phyloP scores from a whole-genome alignment of 139 green algal species.

The Zygnema cylindricum region DNA sequence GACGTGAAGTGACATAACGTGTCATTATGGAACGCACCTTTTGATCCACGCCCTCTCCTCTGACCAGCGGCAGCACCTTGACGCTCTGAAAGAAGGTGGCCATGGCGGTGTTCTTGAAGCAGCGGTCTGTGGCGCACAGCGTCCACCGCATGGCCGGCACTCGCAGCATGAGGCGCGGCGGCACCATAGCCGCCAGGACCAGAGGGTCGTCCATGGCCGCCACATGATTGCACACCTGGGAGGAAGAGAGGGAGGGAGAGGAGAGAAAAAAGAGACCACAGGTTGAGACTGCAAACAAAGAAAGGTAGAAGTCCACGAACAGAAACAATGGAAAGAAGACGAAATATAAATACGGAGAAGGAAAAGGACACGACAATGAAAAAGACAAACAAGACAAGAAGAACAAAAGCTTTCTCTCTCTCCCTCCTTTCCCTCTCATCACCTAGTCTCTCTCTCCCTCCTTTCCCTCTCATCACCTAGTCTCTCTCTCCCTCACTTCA shows the following conservation, averaged over 20 bases:
- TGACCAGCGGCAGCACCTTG: slow-evolving; percentile 83
- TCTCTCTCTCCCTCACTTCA: too few relatives aligned
- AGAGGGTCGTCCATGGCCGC: slow-evolving; percentile 87
- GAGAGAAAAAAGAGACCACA: neutral
- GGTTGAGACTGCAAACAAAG: too few relatives aligned
- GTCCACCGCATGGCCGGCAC: slow-evolving; percentile 77
- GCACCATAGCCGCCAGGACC: slow-evolving; percentile 77
- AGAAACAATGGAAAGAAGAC: too few relatives aligned
- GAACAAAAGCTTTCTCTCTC: too few relatives aligned
- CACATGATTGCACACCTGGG: slow-evolving; percentile 81
- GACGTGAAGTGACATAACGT: neutral
- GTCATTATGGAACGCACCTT: slow-evolving; percentile 51
- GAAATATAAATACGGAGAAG: too few relatives aligned
- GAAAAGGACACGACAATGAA: too few relatives aligned
- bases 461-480: too few relatives aligned
- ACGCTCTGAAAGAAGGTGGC: slow-evolving; percentile 78
- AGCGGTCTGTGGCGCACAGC: slow-evolving; percentile 88
- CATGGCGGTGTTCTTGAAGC: slow-evolving; percentile 77
- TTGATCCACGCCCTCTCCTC: slow-evolving; percentile 81
- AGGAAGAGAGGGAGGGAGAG: slow-evolving; percentile 32
- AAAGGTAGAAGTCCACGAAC: neutral
- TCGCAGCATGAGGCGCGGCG: slow-evolving; percentile 62
- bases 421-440: too few relatives aligned
- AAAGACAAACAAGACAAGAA: too few relatives aligned
- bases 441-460: too few relatives aligned